These are phyloP conservation scores for Acaromyces ingoldii DNA, from an alignment of 1,284 basidiomycete species.

Conservation along the genomic window DNA sequence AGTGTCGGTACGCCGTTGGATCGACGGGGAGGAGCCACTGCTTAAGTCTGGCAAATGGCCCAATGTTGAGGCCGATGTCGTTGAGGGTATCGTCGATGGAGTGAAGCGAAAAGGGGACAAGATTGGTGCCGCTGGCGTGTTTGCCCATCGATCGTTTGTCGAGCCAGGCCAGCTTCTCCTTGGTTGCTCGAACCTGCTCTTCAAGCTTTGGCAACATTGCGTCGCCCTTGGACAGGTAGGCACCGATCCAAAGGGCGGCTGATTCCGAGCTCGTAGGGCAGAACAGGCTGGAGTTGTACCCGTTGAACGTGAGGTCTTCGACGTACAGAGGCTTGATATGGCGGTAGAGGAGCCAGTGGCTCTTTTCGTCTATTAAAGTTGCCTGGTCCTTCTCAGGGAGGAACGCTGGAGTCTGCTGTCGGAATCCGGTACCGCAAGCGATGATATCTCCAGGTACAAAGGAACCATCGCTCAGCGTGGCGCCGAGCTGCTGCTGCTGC, in stretches of 20 bases:
- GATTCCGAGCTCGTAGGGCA: conserved; percentile 38
- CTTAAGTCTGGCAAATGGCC: conserved; percentile 11
- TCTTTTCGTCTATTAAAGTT: conserved; percentile 28
- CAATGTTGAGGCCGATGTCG: conserved; percentile 24
- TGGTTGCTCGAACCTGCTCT: conserved; percentile 16
- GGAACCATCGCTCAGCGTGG: conserved; percentile 19
- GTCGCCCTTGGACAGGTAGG: conserved; percentile 24
- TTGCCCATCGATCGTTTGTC: conserved; percentile 31
- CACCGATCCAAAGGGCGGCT: conserved; percentile 32
- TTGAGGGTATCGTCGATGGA: conserved; percentile 35
- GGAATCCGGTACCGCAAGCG: conserved; percentile 34
- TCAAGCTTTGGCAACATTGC: conserved; percentile 19
- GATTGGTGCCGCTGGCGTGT: conserved; percentile 32
- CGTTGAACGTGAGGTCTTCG: conserved; percentile 37
- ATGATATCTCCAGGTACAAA: conserved; percentile 23
- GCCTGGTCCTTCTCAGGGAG: conserved; percentile 19
- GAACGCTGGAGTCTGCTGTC: conserved; percentile 31
- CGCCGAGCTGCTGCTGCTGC: conserved; percentile 4
- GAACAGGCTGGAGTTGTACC: conserved; percentile 36
- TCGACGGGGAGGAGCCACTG: conserved; percentile 40
- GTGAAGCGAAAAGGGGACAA: conserved; percentile 40
- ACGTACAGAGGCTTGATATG: conserved; percentile 30
- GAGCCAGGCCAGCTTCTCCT: conserved; percentile 31
- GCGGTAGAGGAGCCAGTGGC: conserved; percentile 34
- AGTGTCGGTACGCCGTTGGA: conserved; percentile 22